These are phyloP conservation scores for Eragrostis nindensis DNA, from an alignment of 176 grass and related monocot species.

Conservation along the genomic window DNA sequence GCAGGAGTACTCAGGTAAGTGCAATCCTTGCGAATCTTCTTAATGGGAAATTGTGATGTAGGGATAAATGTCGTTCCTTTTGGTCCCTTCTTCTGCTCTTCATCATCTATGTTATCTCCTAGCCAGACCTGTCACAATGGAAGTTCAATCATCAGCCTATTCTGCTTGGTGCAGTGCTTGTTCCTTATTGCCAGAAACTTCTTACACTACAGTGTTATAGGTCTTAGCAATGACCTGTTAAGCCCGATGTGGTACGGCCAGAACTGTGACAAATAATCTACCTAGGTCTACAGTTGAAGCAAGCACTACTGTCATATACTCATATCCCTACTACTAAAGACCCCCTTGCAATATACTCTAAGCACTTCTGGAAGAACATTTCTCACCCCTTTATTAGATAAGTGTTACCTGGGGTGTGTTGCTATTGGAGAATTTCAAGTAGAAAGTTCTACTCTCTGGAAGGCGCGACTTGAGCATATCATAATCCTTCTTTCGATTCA, in stretches of 20 bases:
- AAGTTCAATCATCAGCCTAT: slow-evolving; percentile 16
- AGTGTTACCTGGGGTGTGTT: slow-evolving; percentile 64
- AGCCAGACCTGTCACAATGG: slow-evolving; percentile 64
- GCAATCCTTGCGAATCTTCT: slow-evolving; percentile 74
- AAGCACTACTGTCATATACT: not conserved
- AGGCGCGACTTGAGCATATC: slow-evolving; percentile 59
- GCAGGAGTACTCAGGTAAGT: slow-evolving; percentile 73
- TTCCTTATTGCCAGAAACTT: slow-evolving; percentile 6
- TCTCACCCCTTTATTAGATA: not conserved
- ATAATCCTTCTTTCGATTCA: slow-evolving; percentile 70
- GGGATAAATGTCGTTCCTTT: slow-evolving; percentile 67
- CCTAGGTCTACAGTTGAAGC: not conserved
- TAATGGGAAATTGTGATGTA: slow-evolving; percentile 70
- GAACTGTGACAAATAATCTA: too few relatives aligned
- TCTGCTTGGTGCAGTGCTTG: slow-evolving; percentile 20
- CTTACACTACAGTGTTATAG: not conserved
- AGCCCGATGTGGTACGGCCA: not conserved
- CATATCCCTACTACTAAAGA: not conserved
- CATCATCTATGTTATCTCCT: slow-evolving; percentile 72
- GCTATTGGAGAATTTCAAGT: slow-evolving; percentile 63
- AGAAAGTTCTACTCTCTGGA: slow-evolving; percentile 42
- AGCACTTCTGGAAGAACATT: not conserved
- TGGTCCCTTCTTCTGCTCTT: slow-evolving; percentile 62
- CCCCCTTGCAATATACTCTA: not conserved
- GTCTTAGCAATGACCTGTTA: not conserved